Evolutionary conservation across 768 basidiomycete species (phyloP).

Genomic region (Erythrobasidium yunnanense): DNA sequence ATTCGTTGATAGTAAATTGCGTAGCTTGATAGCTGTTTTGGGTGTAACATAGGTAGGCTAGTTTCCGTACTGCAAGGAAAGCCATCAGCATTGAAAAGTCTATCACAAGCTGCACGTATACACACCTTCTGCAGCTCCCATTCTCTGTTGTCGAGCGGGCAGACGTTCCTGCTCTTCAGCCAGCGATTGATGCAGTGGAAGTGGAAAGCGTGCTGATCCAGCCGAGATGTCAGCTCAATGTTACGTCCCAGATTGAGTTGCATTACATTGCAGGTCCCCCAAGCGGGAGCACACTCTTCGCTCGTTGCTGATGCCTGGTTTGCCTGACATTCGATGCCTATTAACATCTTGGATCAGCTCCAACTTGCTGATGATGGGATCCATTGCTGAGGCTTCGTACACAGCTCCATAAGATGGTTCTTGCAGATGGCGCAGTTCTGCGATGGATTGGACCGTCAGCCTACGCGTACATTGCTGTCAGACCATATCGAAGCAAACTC

Average conservation of each 20-base stretch:
- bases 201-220: slow-evolving; percentile 83
- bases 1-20: neutral
- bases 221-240: neutral
- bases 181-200: slow-evolving; percentile 99
- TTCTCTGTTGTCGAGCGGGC: slow-evolving; percentile 87
- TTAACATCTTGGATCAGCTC: too few relatives aligned
- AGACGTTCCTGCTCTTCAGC: slow-evolving; percentile 95
- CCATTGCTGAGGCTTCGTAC: too few relatives aligned
- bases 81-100: neutral
- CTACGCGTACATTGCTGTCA: neutral
- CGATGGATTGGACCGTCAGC: neutral
- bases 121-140: slow-evolving; percentile 82
- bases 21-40: neutral
- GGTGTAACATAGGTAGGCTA: slow-evolving; percentile 4
- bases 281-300: slow-evolving; percentile 94
- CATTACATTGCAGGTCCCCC: slow-evolving; percentile 92
- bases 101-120: neutral
- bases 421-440: slow-evolving; percentile 99
- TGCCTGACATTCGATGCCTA: slow-evolving; percentile 99
- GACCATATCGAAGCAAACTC: neutral
- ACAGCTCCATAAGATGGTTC: slow-evolving; percentile 99
- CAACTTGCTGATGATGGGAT: too few relatives aligned
- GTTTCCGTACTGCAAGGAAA: slow-evolving; percentile 11
- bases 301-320: slow-evolving; percentile 94
- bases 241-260: neutral